Evolutionary conservation across 805 yeast genomes (phyloP).

Genomic region (Kodamaea leandrae): DNA sequence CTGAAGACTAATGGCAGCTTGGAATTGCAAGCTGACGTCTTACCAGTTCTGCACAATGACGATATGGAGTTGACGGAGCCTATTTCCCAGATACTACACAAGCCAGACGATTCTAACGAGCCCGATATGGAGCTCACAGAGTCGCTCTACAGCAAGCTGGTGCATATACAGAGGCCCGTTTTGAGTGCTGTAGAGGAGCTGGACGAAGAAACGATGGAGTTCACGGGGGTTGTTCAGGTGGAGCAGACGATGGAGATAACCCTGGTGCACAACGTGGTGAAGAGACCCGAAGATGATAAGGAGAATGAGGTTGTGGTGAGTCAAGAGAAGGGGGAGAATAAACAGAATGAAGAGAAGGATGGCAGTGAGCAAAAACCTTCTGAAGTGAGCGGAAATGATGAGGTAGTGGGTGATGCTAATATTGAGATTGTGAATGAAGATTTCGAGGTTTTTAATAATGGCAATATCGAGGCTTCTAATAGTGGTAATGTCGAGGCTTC

Average conservation of each 20-base stretch:
- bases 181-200: not conserved
- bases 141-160: not conserved
- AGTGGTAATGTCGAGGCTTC: not conserved
- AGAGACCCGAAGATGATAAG: not conserved
- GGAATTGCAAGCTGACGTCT: too few relatives aligned
- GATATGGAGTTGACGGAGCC: conserved; percentile 11
- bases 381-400: too few relatives aligned
- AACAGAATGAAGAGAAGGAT: not conserved
- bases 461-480: not conserved
- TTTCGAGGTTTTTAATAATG: not conserved
- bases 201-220: conserved; percentile 4
- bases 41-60: too few relatives aligned
- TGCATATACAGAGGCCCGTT: not conserved
- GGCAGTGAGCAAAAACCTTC: too few relatives aligned
- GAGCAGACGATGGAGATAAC: conserved; percentile 12
- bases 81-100: too few relatives aligned
- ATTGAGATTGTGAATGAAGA: conserved; percentile 1
- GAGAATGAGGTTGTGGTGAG: not conserved
- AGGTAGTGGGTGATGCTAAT: too few relatives aligned
- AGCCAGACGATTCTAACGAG: too few relatives aligned
- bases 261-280: not conserved
- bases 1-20: too few relatives aligned
- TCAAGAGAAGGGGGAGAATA: too few relatives aligned
- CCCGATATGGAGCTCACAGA: conserved; percentile 4
- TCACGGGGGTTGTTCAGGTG: not conserved